Conservation (phyloP, 176 grass and related monocot genomes). For the Carex myosuroides region DNA sequence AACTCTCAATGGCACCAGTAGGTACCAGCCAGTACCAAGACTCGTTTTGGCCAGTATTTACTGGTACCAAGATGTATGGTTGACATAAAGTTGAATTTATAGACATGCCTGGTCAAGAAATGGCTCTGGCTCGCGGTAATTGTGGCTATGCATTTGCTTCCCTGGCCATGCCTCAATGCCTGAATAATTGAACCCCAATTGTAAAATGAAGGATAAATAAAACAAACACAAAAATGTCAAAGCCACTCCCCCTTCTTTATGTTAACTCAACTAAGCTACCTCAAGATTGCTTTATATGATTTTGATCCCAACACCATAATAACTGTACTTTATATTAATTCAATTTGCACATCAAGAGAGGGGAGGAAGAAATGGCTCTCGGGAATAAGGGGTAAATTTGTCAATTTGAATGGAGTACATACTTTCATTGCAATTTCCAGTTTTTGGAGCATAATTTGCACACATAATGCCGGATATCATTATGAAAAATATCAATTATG, state of each 20-base stretch:
- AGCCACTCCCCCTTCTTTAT: not conserved
- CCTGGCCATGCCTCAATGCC: slow-evolving; percentile 39
- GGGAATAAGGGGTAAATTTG: not conserved
- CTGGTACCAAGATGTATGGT: not conserved
- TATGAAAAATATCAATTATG: not conserved
- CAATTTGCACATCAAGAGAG: not conserved
- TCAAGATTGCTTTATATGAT: not conserved
- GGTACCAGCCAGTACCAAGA: not conserved
- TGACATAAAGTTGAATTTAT: not conserved
- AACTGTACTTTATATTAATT: not conserved
- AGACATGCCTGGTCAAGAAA: slow-evolving; percentile 29
- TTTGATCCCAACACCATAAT: not conserved
- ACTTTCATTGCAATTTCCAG: not conserved
- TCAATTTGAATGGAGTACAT: not conserved
- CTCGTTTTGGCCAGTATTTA: not conserved
- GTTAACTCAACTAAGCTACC: not conserved
- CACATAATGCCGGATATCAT: not conserved
- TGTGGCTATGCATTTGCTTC: slow-evolving; percentile 59
- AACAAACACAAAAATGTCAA: not conserved
- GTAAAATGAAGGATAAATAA: not conserved
- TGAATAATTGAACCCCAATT: not conserved
- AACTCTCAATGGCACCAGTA: not conserved
- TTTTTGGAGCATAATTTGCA: not conserved
- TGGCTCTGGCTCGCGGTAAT: slow-evolving; percentile 42
- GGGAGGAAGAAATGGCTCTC: not conserved